phyloP scores from a whole-genome alignment of 495 filamentous ascomycete genomes.

The Aspergillus kassunensis region DNA sequence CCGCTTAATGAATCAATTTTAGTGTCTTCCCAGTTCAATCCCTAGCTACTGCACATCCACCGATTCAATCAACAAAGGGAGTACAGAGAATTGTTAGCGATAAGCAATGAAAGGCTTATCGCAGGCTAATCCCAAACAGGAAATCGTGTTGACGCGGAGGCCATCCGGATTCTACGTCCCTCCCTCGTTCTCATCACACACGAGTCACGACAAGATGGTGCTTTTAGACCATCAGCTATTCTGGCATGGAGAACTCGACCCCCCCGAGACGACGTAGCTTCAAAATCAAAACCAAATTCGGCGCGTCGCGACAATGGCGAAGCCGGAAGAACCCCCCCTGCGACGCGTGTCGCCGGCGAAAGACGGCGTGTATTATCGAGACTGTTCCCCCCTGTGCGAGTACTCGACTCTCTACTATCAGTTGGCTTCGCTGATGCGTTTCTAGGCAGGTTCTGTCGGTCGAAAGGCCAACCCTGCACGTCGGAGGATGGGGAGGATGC shows the following conservation, averaged over 20 bases:
- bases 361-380: slow-evolving; percentile 7
- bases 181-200: neutral
- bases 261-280: neutral
- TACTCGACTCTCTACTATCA: neutral
- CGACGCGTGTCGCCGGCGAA: slow-evolving; percentile 8
- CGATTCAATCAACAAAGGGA: too few relatives aligned
- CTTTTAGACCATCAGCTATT: neutral
- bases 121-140: too few relatives aligned
- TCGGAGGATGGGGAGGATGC: neutral
- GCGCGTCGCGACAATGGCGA: slow-evolving; percentile 5
- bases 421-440: too few relatives aligned
- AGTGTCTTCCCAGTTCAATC: too few relatives aligned
- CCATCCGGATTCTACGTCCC: too few relatives aligned
- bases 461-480: neutral
- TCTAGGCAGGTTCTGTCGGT: slow-evolving; percentile 4
- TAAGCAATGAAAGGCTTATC: too few relatives aligned
- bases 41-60: too few relatives aligned
- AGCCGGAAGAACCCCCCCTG: slow-evolving; percentile 8
- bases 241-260: neutral
- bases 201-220: neutral
- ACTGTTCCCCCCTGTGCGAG: neutral
- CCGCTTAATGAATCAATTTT: too few relatives aligned
- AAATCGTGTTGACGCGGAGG: too few relatives aligned
- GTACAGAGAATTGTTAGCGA: too few relatives aligned
- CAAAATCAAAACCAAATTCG: slow-evolving; percentile 5